phyloP scores from a whole-genome alignment of 208 protist species.

The Kentomonas sorsogonicus region DNA sequence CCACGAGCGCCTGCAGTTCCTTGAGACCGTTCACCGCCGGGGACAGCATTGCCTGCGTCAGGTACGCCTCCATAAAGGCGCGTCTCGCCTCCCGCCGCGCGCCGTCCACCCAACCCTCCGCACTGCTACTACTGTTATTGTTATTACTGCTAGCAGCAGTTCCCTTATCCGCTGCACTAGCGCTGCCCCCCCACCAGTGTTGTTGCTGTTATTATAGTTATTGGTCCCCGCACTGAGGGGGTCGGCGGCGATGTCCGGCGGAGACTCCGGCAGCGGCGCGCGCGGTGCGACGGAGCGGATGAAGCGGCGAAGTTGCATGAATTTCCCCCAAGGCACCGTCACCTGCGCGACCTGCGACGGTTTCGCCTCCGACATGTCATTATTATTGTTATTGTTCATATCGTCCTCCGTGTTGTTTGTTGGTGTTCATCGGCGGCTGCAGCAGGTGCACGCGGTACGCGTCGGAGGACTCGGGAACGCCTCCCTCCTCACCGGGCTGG shows the following conservation, averaged over 20 bases:
- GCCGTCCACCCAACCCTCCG: not conserved
- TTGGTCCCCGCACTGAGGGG: not conserved
- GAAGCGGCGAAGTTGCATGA: conserved; percentile 39
- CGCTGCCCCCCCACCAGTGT: not conserved
- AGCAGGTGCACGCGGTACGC: conserved; percentile 39
- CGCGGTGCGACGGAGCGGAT: conserved; percentile 32
- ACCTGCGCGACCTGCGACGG: conserved; percentile 28
- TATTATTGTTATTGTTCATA: not conserved
- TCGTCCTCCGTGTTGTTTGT: not conserved
- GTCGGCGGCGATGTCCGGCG: not conserved
- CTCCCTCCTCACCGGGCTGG: not conserved
- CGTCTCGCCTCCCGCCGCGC: conserved; percentile 25
- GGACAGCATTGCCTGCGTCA: conserved; percentile 23
- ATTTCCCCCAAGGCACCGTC: conserved; percentile 26
- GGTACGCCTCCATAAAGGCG: conserved; percentile 43
- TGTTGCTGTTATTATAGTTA: not conserved
- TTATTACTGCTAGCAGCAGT: too few species aligned
- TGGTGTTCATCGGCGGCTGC: conserved; percentile 6
- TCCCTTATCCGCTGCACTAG: too few species aligned
- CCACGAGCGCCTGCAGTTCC: conserved; percentile 51
- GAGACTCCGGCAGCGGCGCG: not conserved
- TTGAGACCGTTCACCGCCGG: conserved; percentile 24
- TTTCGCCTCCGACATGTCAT: conserved; percentile 13
- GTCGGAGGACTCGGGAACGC: conserved; percentile 23
- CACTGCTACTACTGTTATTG: not conserved